Evolutionary conservation across 2,329 filamentous ascomycete species (phyloP), one percentile per base, ranked within the genome.

Genomic region (Seiridium unicorne): DNA sequence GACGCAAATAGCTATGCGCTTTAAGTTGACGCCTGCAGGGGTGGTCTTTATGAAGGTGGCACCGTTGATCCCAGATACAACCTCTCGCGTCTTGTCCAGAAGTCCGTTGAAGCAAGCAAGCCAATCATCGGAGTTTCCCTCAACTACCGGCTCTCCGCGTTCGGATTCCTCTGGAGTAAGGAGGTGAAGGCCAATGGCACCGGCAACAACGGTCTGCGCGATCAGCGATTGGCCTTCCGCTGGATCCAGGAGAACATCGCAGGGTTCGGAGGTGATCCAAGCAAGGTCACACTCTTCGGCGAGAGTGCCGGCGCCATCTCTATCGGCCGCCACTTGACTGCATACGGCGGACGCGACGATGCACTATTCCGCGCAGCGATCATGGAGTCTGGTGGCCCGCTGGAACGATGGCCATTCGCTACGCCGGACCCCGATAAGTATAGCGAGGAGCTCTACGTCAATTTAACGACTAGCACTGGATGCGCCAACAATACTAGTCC

Each of bases 31-130:
- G 26, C 4, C 26, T 3, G 11, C 18, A 49, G 47, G 9, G 84
- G 84, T 38, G 83, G 82, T 2, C 77, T 84, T 31, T 79, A 75
- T 56, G 73, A 76, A 38, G 85, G 85, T 1, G 75, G 79, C 68
- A 69, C 78, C 64, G 65, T 73, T 62, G 84, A 87, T 61, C 75
- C 81, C 5, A 80, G 86, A 58, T 90, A 90, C 69, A 89, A 90
- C 65, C 77, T 88, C 44, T 85, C 84, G 18, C 84, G 82, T 51
- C 82, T 89, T 51, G 83, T 90, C 5, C 72, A 79, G 48, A 78
- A 82, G 32, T 79, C 81, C 5, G 78, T 81, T 44, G 72, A 79
- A 3, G 79, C 84, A 31, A 76, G 76, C 47, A 79, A 83, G 64
- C 83, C 82, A 0, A 75, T 87, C 47, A 77, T 87, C n/a, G 81